Conservation (phyloP, 352 stramenopile species). For the Globisporangium lucens region DNA sequence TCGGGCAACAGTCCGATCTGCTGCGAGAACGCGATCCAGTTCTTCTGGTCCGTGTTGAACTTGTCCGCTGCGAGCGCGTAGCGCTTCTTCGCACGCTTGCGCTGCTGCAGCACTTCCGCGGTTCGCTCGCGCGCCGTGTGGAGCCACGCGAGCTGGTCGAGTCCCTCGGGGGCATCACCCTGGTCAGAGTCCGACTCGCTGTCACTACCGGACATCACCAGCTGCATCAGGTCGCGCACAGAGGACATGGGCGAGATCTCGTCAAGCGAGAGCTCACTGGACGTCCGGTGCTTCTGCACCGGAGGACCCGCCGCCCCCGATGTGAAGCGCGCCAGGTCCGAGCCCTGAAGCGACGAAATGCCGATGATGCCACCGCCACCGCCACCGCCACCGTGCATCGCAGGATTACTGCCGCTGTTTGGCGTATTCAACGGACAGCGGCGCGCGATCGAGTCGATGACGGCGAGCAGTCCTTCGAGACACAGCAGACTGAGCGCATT, state of each 20-base stretch:
- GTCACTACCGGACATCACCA: constrained; percentile 78
- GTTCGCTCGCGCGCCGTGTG: constrained; percentile 83
- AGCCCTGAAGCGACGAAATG: constrained; percentile 56
- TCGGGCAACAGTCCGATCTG: constrained; percentile 84
- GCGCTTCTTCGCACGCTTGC: constrained; percentile 90
- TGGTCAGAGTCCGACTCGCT: constrained; percentile 71
- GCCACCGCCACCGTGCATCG: constrained; percentile 13
- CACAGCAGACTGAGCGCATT: constrained; percentile 74
- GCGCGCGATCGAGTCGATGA: constrained; percentile 92
- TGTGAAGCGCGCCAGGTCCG: constrained; percentile 67
- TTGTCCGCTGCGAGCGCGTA: constrained; percentile 88
- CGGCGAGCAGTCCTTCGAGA: constrained; percentile 87
- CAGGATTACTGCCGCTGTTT: constrained; percentile 1
- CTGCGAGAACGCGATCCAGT: constrained; percentile 89
- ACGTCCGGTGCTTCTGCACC: constrained; percentile 13
- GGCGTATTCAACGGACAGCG: constrained; percentile 65
- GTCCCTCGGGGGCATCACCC: constrained; percentile 21
- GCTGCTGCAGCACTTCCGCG: constrained; percentile 87
- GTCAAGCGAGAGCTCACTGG: constrained; percentile 58
- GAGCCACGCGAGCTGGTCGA: constrained; percentile 70
- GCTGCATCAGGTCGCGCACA: constrained; percentile 78
- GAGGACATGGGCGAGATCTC: constrained; percentile 85
- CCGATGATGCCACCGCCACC: constrained; percentile 18
- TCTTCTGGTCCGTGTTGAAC: constrained; percentile 95
- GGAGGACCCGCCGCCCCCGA: constrained; percentile 19